A percentile compares a stretch with the other conserved stretches of the same genome.
phyloP scores from a whole-genome alignment of 2,329 filamentous ascomycete genomes.

The Xylaria sp. region DNA sequence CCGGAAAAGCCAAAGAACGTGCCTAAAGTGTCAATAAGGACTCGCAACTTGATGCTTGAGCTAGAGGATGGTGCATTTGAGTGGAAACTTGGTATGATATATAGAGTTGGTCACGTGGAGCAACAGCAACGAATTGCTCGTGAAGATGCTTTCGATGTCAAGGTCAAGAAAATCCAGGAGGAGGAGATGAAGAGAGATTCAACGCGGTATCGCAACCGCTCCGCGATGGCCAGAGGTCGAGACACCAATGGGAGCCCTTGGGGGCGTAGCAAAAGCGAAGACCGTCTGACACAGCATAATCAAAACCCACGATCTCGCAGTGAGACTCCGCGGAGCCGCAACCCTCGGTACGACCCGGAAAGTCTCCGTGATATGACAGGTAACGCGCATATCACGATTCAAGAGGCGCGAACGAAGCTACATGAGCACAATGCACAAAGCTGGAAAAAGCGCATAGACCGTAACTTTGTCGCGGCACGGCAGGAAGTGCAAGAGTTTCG shows the following conservation, averaged over 20 bases:
- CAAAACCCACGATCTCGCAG: conserved; percentile 49
- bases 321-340: conserved; percentile 54
- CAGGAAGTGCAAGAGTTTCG: conserved; percentile 83
- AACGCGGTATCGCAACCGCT: conserved; percentile 66
- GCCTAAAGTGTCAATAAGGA: conserved; percentile 85
- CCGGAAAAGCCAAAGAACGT: conserved; percentile 88
- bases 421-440: conserved; percentile 85
- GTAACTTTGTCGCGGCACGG: conserved; percentile 74
- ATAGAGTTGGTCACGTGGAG: conserved; percentile 86
- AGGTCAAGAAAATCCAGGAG: conserved; percentile 84
- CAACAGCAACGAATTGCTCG: conserved; percentile 90
- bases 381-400: conserved; percentile 75
- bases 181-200: conserved; percentile 69
- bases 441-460: conserved; percentile 92
- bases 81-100: conserved; percentile 96
- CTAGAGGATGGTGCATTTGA: conserved; percentile 97
- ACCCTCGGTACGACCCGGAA: conserved; percentile 82
- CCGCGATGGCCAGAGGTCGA: conserved; percentile 58
- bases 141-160: conserved; percentile 89
- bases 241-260: conserved; percentile 51
- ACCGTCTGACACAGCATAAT: conserved; percentile 53
- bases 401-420: conserved; percentile 80
- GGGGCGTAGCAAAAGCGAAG: conserved; percentile 67
- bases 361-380: conserved; percentile 76
- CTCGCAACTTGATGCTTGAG: conserved; percentile 86